Percentiles rank a stretch among this genome's conserved stretches.
Evolutionary conservation across 441 rosid genomes (phyloP).

Genomic region (Manihot esculenta): DNA sequence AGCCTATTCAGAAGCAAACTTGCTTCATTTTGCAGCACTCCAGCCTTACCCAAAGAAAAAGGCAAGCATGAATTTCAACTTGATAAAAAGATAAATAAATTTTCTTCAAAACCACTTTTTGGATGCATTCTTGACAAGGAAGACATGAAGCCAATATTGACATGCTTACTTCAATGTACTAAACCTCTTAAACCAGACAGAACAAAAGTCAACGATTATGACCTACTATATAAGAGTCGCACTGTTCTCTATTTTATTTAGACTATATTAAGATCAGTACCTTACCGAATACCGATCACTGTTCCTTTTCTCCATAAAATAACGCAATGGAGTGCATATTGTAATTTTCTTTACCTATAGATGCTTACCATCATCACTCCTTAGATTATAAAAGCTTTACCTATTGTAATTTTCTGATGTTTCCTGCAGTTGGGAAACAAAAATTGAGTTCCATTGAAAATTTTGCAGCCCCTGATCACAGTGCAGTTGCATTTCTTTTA

Average conservation of each 20-base stretch:
- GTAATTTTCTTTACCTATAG: too few relatives aligned
- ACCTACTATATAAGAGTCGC: too few relatives aligned
- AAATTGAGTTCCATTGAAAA: conserved; percentile 37
- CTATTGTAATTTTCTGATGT: conserved; percentile 38
- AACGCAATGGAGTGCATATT: background rate
- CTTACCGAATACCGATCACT: background rate
- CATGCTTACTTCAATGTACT: background rate
- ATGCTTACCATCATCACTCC: too few relatives aligned
- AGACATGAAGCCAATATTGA: background rate
- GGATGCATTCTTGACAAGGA: background rate
- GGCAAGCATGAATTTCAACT: too few relatives aligned
- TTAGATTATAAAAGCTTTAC: too few relatives aligned
- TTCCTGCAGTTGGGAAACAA: conserved; percentile 44
- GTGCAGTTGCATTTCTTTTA: conserved; percentile 70
- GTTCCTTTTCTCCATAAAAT: background rate
- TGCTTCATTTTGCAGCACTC: too few relatives aligned
- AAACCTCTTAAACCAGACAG: background rate
- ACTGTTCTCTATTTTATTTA: background rate
- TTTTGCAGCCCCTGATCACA: conserved; percentile 75
- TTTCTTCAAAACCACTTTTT: too few relatives aligned
- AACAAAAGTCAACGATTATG: background rate
- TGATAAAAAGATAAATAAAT: too few relatives aligned
- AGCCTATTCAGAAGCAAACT: background rate
- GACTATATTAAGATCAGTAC: background rate
- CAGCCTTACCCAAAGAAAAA: too few relatives aligned